A percentile compares a stretch with the other conserved stretches of the same genome.
Evolutionary conservation across 257 asterid species (phyloP).

Genomic region (Salvia splendens): DNA sequence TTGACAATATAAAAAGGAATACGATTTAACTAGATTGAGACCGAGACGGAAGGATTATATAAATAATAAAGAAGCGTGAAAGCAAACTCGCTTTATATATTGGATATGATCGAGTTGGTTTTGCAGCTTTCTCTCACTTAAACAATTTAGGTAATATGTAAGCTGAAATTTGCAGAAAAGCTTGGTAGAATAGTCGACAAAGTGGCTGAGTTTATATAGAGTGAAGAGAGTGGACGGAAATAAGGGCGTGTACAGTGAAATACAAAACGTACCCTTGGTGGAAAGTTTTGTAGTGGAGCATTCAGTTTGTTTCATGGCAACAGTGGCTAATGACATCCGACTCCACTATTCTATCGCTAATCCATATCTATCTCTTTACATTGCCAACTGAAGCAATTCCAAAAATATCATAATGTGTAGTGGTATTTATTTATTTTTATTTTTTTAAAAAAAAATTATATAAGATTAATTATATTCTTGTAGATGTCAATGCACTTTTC

Average conservation of each 20-base stretch:
- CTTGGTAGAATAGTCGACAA: constrained; percentile 8
- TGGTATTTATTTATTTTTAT: neutral
- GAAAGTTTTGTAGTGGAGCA: constrained; percentile 34
- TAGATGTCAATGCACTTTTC: neutral
- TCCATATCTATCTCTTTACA: neutral
- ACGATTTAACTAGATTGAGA: too few relatives aligned
- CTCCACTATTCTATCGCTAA: constrained; percentile 29
- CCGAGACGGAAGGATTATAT: too few relatives aligned
- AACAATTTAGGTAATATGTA: neutral
- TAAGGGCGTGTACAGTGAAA: neutral
- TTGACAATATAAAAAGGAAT: too few relatives aligned
- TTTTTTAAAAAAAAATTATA: too few relatives aligned
- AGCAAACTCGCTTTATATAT: neutral
- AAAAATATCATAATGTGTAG: neutral
- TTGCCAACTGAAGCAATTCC: neutral
- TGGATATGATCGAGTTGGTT: neutral
- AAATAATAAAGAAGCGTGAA: neutral
- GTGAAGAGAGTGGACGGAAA: neutral
- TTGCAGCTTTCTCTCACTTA: constrained; percentile 20
- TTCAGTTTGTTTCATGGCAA: constrained; percentile 12
- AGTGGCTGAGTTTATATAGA: constrained; percentile 21
- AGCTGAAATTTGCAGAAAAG: neutral
- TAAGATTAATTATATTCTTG: neutral
- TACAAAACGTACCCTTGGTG: constrained; percentile 35
- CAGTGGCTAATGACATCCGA: constrained; percentile 32